Evolutionary conservation across 2,329 filamentous ascomycete species (phyloP).

Genomic region (Botryotinia globosa): DNA sequence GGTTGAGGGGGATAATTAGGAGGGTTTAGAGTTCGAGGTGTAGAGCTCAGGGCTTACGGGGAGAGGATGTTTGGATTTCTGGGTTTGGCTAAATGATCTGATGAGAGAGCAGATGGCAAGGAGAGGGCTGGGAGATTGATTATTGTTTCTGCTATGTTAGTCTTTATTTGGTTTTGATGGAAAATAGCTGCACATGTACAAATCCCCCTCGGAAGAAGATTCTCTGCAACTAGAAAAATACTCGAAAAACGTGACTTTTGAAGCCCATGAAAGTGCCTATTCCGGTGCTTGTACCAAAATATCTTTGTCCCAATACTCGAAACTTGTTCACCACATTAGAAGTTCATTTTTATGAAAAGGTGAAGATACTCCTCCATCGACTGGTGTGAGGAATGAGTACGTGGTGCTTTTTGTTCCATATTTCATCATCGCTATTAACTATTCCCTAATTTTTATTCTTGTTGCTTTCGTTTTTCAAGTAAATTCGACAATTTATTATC

Average conservation of each 20-base stretch:
- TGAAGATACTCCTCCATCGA: not conserved
- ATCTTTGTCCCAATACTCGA: no score
- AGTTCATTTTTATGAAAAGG: not conserved
- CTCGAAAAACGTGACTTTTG: not conserved
- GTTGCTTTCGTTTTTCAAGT: fast-evolving
- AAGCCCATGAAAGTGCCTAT: not conserved
- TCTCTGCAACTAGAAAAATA: not conserved
- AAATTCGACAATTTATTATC: not conserved
- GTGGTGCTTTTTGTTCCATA: not conserved
- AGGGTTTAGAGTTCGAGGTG: slow-evolving; percentile 35
- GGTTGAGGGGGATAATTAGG: slow-evolving; percentile 49
- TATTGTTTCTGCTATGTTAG: not conserved
- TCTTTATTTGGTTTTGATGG: not conserved
- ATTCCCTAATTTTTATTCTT: not conserved
- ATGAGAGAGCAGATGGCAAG: not conserved
- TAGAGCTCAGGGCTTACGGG: not conserved
- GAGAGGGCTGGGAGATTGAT: not conserved
- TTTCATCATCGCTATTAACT: not conserved
- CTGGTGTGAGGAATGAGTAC: not conserved
- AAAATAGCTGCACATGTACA: not conserved
- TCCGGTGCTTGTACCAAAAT: no score
- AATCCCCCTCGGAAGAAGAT: not conserved
- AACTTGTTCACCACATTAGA: not conserved
- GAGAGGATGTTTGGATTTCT: no score
- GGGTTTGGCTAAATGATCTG: not conserved